These are phyloP conservation scores for Botrytis squamosa DNA, from an alignment of 2,329 filamentous ascomycete genomes.

Conservation along the genomic window DNA sequence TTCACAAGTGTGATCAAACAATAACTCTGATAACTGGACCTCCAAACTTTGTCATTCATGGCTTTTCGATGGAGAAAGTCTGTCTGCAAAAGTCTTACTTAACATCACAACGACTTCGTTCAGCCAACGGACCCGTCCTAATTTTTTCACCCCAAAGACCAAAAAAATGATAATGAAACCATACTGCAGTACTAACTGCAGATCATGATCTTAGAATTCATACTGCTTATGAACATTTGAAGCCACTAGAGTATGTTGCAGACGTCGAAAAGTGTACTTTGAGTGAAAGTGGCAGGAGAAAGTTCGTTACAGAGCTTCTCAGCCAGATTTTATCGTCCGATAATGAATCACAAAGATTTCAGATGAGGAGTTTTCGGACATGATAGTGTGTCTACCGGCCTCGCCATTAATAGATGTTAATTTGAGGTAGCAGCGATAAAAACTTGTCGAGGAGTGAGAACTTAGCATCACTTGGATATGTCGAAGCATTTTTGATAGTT, in stretches of 20 bases:
- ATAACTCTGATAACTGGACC: constrained; percentile 30
- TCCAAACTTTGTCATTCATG: constrained; percentile 38
- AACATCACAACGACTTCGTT: neutral
- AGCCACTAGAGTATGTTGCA: neutral
- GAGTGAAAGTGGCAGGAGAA: too few species aligned
- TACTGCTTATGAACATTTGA: neutral
- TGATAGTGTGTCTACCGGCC: neutral
- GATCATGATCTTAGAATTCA: neutral
- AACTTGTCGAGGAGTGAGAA: neutral
- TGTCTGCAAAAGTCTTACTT: neutral
- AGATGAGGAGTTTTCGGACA: neutral
- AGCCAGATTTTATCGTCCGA: neutral
- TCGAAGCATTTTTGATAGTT: neutral
- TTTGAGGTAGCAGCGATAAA: neutral
- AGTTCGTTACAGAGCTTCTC: neutral
- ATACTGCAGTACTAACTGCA: neutral
- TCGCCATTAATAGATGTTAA: neutral
- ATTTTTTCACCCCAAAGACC: neutral
- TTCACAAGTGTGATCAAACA: constrained; percentile 17
- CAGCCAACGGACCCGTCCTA: neutral
- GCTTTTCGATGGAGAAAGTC: neutral
- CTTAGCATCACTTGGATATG: neutral
- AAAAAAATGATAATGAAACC: neutral
- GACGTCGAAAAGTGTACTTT: neutral
- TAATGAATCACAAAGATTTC: neutral